These are phyloP conservation scores for Fonsecaea pedrosoi DNA, from an alignment of 2,329 filamentous ascomycete genomes.

Conservation along the genomic window DNA sequence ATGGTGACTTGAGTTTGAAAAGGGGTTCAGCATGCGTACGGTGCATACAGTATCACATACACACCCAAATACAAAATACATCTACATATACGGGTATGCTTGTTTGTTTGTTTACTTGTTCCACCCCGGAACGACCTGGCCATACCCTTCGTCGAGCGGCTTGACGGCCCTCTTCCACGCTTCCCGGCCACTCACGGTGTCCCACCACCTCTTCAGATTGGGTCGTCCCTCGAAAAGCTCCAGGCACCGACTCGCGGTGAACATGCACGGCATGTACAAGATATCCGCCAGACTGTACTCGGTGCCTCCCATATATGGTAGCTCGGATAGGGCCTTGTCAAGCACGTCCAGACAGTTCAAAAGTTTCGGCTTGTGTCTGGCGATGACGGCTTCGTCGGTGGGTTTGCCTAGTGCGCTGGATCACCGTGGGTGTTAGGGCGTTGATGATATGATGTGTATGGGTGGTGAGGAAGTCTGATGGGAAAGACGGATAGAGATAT, in stretches of 20 bases:
- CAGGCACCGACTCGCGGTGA: not conserved
- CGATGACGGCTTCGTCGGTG: constrained; percentile 8
- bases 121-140: constrained; percentile 5
- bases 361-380: constrained; percentile 14
- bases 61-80: too few relatives aligned
- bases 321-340: constrained; percentile 14
- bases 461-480: not conserved
- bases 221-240: constrained; percentile 8
- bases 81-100: too few relatives aligned
- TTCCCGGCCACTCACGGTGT: constrained; percentile 7
- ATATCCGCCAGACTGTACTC: constrained; percentile 20
- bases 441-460: not conserved
- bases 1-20: too few relatives aligned
- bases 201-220: constrained; percentile 16
- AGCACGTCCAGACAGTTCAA: constrained; percentile 11
- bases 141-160: constrained; percentile 17
- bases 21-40: too few relatives aligned
- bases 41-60: too few relatives aligned
- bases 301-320: constrained; percentile 11
- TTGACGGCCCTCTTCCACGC: constrained; percentile 18
- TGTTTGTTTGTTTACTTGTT: not conserved
- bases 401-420: constrained; percentile 6
- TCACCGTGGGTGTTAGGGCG: not conserved
- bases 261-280: constrained; percentile 20
- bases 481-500: not conserved